Base-by-base conservation (phyloP, 306 rosid genomes). In the Rubus parviflorus region DNA sequence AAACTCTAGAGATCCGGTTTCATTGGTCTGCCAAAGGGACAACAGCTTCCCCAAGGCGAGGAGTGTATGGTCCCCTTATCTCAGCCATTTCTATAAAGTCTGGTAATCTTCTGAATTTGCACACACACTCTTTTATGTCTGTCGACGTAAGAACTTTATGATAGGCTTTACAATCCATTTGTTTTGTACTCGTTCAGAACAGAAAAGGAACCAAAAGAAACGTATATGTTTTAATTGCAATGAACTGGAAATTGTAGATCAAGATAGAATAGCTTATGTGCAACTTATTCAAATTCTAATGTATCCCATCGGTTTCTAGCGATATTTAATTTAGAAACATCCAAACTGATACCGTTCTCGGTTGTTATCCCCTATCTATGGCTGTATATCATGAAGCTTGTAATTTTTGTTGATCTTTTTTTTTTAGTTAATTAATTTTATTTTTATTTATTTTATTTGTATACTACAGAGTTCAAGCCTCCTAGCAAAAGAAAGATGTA, bases 11-110 rank as follows among this genome's bases (percentile, higher is more conserved):
- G 17, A 68, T 77, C 30, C 74, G 80, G 3, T 77, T 77, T 9
- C 70, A 77, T 42, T 77, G 80, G 80, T 72, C 82, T 7, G 78
- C 66, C 17, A 79, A 73, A 79, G 82, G 82, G n/a, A 79, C 82
- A 43, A 72, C 76, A 10, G 35, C 13, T 3, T 17, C 68, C 38
- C 82, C 82, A 13, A 0, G 1, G 13, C 30, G 69, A 30, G 82
- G 82, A 4, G 2, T 13, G 3, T 79, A 73, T 54, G 83, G 83
- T 7, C 52, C 70, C 57, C 83, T 79, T 16, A 66, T 79, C 65
- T 79, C 83, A 42, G 83, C 78, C 67, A 79, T 79, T 43, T 73
- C 78, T 30, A 67, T 73, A n/a, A 48, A 51, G 0, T 15, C 64
- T 16, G 13, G 75, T 72, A 72, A 7, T 65, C 7, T 62, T 41